phyloP scores from a whole-genome alignment of 306 rosid species.

The Lathyrus sativus region DNA sequence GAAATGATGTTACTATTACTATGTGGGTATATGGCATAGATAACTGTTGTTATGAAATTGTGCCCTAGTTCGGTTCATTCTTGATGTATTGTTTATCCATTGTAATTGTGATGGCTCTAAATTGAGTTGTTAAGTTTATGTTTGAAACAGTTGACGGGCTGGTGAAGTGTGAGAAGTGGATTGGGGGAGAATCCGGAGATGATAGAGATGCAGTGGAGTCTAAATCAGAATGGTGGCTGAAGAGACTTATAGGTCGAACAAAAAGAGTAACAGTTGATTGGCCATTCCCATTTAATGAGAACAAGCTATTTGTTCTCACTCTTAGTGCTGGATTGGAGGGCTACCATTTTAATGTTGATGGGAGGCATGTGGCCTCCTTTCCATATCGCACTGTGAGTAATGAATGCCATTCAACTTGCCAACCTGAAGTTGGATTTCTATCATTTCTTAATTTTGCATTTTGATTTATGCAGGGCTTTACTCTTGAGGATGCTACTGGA shows the following conservation, averaged over 20 bases:
- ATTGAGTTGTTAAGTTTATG: slow-evolving; percentile 45
- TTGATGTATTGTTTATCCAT: slow-evolving; percentile 7
- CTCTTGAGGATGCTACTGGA: slow-evolving; percentile 97
- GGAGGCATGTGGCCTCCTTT: slow-evolving; percentile 84
- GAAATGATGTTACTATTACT: background rate
- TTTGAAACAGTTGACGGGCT: slow-evolving; percentile 79
- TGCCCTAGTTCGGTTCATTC: background rate
- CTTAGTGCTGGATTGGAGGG: slow-evolving; percentile 96
- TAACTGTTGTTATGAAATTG: background rate
- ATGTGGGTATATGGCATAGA: background rate
- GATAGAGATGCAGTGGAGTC: slow-evolving; percentile 54
- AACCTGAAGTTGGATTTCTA: slow-evolving; percentile 23
- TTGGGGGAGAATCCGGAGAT: slow-evolving; percentile 52
- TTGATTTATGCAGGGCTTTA: slow-evolving; percentile 66
- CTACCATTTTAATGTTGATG: slow-evolving; percentile 87
- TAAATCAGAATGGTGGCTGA: slow-evolving; percentile 87
- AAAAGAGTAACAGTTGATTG: slow-evolving; percentile 72
- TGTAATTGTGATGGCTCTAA: slow-evolving; percentile 23
- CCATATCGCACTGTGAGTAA: slow-evolving; percentile 93
- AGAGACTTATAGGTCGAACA: slow-evolving; percentile 75
- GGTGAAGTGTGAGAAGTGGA: slow-evolving; percentile 97
- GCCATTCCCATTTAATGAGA: slow-evolving; percentile 86
- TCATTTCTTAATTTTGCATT: slow-evolving; percentile 23
- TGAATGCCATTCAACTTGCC: slow-evolving; percentile 31
- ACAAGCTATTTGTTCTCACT: slow-evolving; percentile 85